phyloP scores from a whole-genome alignment of 306 rosid genomes.

The Malus orientalis region DNA sequence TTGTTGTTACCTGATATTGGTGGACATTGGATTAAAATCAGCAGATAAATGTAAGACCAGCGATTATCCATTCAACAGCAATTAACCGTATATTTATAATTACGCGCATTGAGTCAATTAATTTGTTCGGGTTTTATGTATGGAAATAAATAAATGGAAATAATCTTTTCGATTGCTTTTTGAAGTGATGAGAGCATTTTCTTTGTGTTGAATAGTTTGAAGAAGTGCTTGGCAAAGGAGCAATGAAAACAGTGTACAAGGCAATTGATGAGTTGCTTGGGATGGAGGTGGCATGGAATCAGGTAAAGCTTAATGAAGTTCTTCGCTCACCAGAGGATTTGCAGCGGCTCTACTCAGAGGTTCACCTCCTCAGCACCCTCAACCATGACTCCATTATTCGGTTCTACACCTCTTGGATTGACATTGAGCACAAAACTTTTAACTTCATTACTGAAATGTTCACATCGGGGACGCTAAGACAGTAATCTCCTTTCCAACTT shows the following conservation, averaged over 20 bases:
- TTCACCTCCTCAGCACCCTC: constrained; percentile 87
- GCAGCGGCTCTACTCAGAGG: constrained; percentile 85
- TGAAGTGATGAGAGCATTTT: background rate
- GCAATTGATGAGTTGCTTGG: constrained; percentile 83
- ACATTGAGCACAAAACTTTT: constrained; percentile 57
- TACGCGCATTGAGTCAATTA: background rate
- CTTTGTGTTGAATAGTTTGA: constrained; percentile 36
- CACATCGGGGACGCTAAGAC: constrained; percentile 81
- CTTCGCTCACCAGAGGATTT: constrained; percentile 66
- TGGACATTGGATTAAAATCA: background rate
- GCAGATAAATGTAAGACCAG: background rate
- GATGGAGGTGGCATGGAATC: constrained; percentile 91
- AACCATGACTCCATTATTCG: constrained; percentile 62
- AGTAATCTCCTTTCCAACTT: constrained; percentile 33
- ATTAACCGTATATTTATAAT: background rate
- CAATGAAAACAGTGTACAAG: constrained; percentile 82
- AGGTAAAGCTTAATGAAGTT: constrained; percentile 58
- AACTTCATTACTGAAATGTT: constrained; percentile 87
- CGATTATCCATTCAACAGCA: background rate
- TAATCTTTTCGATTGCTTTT: background rate
- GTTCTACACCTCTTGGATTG: constrained; percentile 83
- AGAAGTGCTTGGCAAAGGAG: constrained; percentile 85
- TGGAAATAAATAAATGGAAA: background rate
- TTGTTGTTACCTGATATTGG: background rate
- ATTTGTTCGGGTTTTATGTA: background rate